Evolutionary conservation across 306 rosid species (phyloP).

Genomic region (Gastrolobium bilobum): DNA sequence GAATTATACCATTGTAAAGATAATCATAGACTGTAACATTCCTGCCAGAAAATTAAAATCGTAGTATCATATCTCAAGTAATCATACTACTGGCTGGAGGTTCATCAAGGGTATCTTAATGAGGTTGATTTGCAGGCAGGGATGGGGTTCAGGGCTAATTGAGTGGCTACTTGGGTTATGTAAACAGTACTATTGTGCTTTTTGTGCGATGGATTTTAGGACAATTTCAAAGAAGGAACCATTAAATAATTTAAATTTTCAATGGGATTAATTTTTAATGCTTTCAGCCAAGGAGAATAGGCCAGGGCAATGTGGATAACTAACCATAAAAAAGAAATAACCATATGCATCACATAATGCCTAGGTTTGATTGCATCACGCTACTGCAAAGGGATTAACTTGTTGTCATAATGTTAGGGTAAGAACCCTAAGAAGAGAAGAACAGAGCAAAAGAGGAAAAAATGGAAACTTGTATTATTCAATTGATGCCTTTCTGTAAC

Average conservation of each 20-base stretch:
- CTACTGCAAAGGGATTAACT: background rate
- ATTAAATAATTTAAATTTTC: background rate
- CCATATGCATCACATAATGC: background rate
- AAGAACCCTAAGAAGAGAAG: too few species aligned
- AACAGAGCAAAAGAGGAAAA: too few species aligned
- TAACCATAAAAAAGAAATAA: background rate
- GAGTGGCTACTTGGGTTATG: constrained; percentile 24
- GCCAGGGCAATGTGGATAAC: background rate
- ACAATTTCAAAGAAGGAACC: background rate
- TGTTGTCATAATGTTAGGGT: too few species aligned
- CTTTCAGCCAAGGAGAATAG: constrained; percentile 4
- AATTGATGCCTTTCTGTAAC: too few species aligned
- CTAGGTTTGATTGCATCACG: background rate
- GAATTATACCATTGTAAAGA: constrained; percentile 7
- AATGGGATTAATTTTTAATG: constrained; percentile 6
- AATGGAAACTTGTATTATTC: too few species aligned
- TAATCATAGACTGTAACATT: constrained; percentile 6
- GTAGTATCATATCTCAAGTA: constrained; percentile 5
- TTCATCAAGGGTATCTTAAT: background rate
- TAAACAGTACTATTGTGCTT: background rate
- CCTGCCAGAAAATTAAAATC: constrained; percentile 28
- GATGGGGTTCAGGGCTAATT: constrained; percentile 13
- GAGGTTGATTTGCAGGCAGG: constrained; percentile 4
- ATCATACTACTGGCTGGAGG: constrained; percentile 12
- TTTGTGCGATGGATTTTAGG: constrained; percentile 4